Base-by-base conservation (phyloP, 352 stramenopile species). In the Globisporangium alternatum region DNA sequence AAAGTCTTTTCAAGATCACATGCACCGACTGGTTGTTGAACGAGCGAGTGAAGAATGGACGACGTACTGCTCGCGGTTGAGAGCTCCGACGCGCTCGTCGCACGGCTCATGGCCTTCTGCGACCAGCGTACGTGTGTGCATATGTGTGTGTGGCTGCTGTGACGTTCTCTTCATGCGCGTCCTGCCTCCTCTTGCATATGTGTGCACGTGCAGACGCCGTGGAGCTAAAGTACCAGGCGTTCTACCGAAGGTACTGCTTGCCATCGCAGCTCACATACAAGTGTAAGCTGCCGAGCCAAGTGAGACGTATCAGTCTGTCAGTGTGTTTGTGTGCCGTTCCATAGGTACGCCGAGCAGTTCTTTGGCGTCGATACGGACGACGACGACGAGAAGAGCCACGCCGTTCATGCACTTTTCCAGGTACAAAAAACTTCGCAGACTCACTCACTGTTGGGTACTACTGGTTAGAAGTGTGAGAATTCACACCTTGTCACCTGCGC, bases 61-160 rank as follows among this genome's bases (percentile, higher is more conserved):
- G 71, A 82, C 52, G 67, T 84, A 60, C 44, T 82, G 31, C 9
- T 82, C 28, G 67, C 71, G 0, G 71, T 80, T 28, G 69, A 78
- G 62, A 82, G 74, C 64, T 80, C 74, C 3, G 76, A 84, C 57
- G 62, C 69, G 21, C 49, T 84, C 25, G 49, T 84, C 19, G 76
- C 71, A 17, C 71, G 74, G 41, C 69, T 84, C 10, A 60, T 84
- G 37, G 59, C 64, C 13, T 81, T 70, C 61, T 81, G 69, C 52
- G 66, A 77, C 35, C 60, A 74, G 63, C 49, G 76, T 84, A 35
- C 52, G 63, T 45, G 31, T 41, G 12, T 54, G 17, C 1, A 10
- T 3, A 13, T 9, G 22, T 3, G 5, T 33, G 10, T 5, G 22
- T 60, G 21, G 37, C 21, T 28, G 5, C 17, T 31, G 43, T 43